Base-by-base conservation (phyloP, 805 yeast species). In the Wickerhamiella australiensis region DNA sequence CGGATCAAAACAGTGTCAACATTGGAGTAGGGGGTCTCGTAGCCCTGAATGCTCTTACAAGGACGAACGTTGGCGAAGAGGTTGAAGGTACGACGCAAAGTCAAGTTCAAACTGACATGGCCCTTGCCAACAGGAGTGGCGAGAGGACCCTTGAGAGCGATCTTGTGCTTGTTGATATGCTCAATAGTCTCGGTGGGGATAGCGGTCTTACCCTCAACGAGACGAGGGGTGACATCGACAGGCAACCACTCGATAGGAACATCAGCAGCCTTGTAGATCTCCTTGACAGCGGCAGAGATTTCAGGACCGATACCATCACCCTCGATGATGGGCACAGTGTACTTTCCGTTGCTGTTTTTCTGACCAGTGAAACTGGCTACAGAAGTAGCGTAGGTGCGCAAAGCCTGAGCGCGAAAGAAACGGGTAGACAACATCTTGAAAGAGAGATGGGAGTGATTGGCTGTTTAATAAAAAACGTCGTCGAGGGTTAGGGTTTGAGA, bases 121-220 rank as follows among this genome's bases (percentile, higher is more conserved):
- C 98, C 98, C 73, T 90, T 90, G 62, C 96, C 98, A 56, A 90
- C 88, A 51, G 99, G 99, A 37, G 99, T 92, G 50, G 96, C 97
- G 63, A 92, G 74, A 26, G 97, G 97, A 59, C 99, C 99, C 74
- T 92, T 92, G 65, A 92, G 77, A 50, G 97, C 99, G 55, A 92
- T 90, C 71, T 81, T 76, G 75, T 90, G 85, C 70, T 77, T 82
- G 76, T 86, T 85, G 71, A 92, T 88, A 42, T 94, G 84, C 61
- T 84, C 87, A 55, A 92, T 85, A 52, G 97, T 96, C 40, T 79
- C 81, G 59, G 81, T 80, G 56, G 97, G 97, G 60, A 92, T 79
- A 52, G 96, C 81, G 59, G 97, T 88, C 69, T 82, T 81, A 63
- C 96, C 96, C 68, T 90, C 81, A 65, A 85, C 80, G 59, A 92